Percentiles rank a stretch among this genome's conserved stretches.
phyloP scores from a whole-genome alignment of 352 stramenopile genomes.

The Phytopythium boreale region DNA sequence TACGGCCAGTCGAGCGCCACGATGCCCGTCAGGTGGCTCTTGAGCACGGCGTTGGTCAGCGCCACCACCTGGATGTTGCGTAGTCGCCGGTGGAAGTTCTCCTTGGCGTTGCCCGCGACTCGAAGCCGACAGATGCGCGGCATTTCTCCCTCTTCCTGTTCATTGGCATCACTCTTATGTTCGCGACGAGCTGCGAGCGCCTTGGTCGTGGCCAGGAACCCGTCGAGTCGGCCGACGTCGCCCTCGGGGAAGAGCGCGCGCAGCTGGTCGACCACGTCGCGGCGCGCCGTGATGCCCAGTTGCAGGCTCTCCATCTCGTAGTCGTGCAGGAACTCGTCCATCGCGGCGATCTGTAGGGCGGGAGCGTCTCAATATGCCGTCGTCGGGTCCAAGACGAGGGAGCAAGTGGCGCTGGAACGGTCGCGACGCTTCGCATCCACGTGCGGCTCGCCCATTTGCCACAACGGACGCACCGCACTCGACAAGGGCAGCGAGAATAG shows the following conservation, averaged over 20 bases:
- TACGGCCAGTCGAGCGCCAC: slow-evolving; percentile 42
- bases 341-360: slow-evolving; percentile 5
- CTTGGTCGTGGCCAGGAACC: slow-evolving; percentile 41
- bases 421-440: background rate
- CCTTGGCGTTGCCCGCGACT: slow-evolving; percentile 50
- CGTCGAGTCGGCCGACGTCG: slow-evolving; percentile 22
- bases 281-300: slow-evolving; percentile 57
- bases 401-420: background rate
- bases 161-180: slow-evolving; percentile 10
- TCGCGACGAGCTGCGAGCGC: slow-evolving; percentile 40
- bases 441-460: background rate
- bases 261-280: slow-evolving; percentile 51
- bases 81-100: slow-evolving; percentile 54
- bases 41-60: slow-evolving; percentile 44
- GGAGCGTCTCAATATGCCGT: background rate
- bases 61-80: slow-evolving; percentile 69
- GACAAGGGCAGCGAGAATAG: background rate
- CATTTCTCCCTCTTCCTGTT: slow-evolving; percentile 1
- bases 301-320: slow-evolving; percentile 80
- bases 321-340: slow-evolving; percentile 67
- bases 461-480: background rate
- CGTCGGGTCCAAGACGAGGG: background rate
- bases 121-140: slow-evolving; percentile 19
- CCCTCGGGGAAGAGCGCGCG: slow-evolving; percentile 36
- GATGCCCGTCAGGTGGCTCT: slow-evolving; percentile 41